Percentiles rank a stretch among this genome's conserved stretches.
phyloP scores from a whole-genome alignment of 805 yeast genomes.

The Debaryomyces prosopidis region DNA sequence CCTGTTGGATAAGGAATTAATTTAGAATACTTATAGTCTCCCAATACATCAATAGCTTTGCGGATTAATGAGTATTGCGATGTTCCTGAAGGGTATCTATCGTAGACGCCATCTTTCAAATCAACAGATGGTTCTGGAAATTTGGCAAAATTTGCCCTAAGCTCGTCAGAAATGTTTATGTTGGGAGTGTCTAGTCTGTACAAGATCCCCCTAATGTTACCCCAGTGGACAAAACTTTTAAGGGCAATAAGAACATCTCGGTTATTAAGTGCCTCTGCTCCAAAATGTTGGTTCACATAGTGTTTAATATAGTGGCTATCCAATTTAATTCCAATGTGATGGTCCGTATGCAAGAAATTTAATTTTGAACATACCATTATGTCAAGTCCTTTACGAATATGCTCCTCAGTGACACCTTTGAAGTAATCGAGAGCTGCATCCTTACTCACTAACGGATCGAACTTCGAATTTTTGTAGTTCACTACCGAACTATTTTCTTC shows the following conservation, averaged over 20 bases:
- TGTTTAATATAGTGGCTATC: slow-evolving; percentile 46
- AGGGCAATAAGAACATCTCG: slow-evolving; percentile 47
- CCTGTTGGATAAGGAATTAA: slow-evolving; percentile 37
- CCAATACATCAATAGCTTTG: slow-evolving; percentile 33
- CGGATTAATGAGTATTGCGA: slow-evolving; percentile 46
- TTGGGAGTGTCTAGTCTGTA: slow-evolving; percentile 41
- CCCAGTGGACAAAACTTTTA: slow-evolving; percentile 57
- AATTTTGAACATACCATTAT: slow-evolving; percentile 48
- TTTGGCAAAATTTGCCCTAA: slow-evolving; percentile 27
- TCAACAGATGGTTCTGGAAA: slow-evolving; percentile 46
- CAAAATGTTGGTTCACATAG: slow-evolving; percentile 40
- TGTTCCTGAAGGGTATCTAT: slow-evolving; percentile 55
- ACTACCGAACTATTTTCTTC: slow-evolving; percentile 44
- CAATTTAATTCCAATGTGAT: slow-evolving; percentile 50
- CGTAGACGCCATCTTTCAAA: slow-evolving; percentile 39
- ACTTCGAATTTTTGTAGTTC: slow-evolving; percentile 30
- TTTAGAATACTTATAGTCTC: slow-evolving; percentile 38
- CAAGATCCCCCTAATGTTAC: slow-evolving; percentile 49
- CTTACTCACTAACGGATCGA: slow-evolving; percentile 27
- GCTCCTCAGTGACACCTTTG: slow-evolving; percentile 25
- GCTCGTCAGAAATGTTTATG: slow-evolving; percentile 30
- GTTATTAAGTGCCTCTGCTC: slow-evolving; percentile 37
- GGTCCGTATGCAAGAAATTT: slow-evolving; percentile 57
- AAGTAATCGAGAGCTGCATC: slow-evolving; percentile 36
- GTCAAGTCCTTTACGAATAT: slow-evolving; percentile 43